phyloP scores from a whole-genome alignment of 2,329 filamentous ascomycete genomes.

The Chaetomium globosum region DNA sequence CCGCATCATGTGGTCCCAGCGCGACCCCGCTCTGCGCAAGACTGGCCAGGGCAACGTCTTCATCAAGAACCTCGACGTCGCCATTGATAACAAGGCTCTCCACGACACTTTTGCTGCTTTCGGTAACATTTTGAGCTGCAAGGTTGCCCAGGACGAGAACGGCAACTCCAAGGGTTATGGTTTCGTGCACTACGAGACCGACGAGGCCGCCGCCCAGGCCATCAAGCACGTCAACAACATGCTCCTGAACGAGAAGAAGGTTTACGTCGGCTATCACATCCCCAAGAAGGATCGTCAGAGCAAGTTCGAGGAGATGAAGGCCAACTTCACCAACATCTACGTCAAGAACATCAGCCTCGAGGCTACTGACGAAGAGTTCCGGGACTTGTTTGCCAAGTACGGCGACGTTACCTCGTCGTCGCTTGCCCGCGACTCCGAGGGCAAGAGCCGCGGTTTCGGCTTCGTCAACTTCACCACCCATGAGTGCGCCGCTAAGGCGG shows the following conservation, averaged over 20 bases:
- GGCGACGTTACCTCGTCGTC: slow-evolving; percentile 96
- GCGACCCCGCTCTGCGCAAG: slow-evolving; percentile 97
- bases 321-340: slow-evolving; percentile 99
- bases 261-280: slow-evolving; percentile 98
- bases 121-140: slow-evolving; percentile 98
- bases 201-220: slow-evolving; percentile 91
- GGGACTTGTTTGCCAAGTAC: slow-evolving; percentile 84
- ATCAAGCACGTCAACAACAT: slow-evolving; percentile 99
- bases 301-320: slow-evolving; percentile 99
- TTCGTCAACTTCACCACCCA: slow-evolving; percentile 96
- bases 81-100: slow-evolving; percentile 99
- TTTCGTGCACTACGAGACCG: slow-evolving; percentile 99
- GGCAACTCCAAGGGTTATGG: slow-evolving; percentile 98
- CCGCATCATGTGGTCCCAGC: slow-evolving; percentile 99
- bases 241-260: slow-evolving; percentile 99
- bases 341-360: slow-evolving; percentile 95
- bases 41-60: slow-evolving; percentile 99
- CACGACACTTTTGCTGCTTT: slow-evolving; percentile 99
- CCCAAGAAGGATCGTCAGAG: slow-evolving; percentile 99
- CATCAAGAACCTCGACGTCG: slow-evolving; percentile 99
- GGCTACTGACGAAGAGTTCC: slow-evolving; percentile 91
- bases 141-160: slow-evolving; percentile 96
- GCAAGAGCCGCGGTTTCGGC: slow-evolving; percentile 92
- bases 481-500: slow-evolving; percentile 80
- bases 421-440: slow-evolving; percentile 83